Evolutionary conservation across 495 filamentous ascomycete genomes (phyloP), one percentile per base, ranked within the genome.

Genomic region (Trichoderma virens): DNA sequence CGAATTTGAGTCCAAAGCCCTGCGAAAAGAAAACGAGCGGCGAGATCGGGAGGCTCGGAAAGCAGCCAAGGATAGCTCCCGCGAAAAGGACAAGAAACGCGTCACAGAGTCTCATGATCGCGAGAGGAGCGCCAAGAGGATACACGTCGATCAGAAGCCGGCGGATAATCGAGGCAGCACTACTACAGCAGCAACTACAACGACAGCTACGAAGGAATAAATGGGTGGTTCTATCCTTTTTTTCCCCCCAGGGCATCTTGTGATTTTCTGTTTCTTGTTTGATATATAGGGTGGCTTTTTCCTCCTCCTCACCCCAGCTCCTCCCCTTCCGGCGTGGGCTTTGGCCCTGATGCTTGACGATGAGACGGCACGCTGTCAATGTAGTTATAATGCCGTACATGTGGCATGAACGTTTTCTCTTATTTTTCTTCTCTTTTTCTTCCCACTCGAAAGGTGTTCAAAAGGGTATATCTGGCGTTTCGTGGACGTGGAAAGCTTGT

Each of bases 1-100:
- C 69, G 95, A 99, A 71, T 97, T 97, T 71, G 95, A 99, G 79
- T 95, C 90, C 27, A 99, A 99, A 79, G 92, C 93, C 23, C 81
- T 95, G 18, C 85, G 95, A 45, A 93, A 93, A 68, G 93, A 96
- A 72, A 92, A 89, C 68, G 93, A 96, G 72, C 86, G 82, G 67
- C 83, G 85, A 65, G 86, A 90, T 60, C 86, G 86, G 72, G 92
- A 97, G 70, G 87, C 85, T 30, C 85, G 87, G 1, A 74, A 74
- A 43, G 74, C 73, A 16, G 65, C 72, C 34, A 67, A 86, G 76
- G 69, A 80, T 74, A 75, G 74, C 60, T 69, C 73, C 32, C 72
- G 74, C 11, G 81, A 82, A 6, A 79, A 75, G 63, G 81, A 83
- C 34, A 79, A 74, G 62, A 83, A 83, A 60, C 73, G 79, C 3